phyloP scores from a whole-genome alignment of 2,329 filamentous ascomycete species.

The Aspergillus vadensis region DNA sequence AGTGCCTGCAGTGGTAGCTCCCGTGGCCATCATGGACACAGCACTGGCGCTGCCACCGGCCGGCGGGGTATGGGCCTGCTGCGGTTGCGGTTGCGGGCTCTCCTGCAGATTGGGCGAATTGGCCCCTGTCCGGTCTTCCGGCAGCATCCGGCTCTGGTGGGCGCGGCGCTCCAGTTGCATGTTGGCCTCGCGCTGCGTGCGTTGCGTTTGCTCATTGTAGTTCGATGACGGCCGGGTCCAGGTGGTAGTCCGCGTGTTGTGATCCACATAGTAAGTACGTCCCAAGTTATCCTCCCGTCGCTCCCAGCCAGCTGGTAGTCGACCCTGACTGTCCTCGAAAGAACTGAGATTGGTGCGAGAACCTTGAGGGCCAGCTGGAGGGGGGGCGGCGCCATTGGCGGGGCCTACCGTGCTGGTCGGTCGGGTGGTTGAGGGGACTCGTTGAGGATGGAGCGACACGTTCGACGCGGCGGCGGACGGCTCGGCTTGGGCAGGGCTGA shows the following conservation, averaged over 20 bases:
- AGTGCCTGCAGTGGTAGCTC: slow-evolving; percentile 88
- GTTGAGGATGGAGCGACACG: slow-evolving; percentile 38
- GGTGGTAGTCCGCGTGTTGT: slow-evolving; percentile 94
- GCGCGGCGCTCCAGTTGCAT: slow-evolving; percentile 90
- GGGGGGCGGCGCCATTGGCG: slow-evolving; percentile 42
- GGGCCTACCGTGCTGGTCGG: slow-evolving; percentile 44
- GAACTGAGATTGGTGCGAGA: slow-evolving; percentile 71
- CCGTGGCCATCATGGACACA: slow-evolving; percentile 89
- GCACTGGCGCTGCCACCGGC: slow-evolving; percentile 54
- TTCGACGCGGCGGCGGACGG: slow-evolving; percentile 35
- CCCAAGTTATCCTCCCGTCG: slow-evolving; percentile 92
- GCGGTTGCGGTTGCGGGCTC: slow-evolving; percentile 22
- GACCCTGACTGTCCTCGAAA: slow-evolving; percentile 94
- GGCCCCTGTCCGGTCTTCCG: slow-evolving; percentile 90
- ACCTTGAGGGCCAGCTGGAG: slow-evolving; percentile 40
- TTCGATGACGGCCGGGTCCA: slow-evolving; percentile 88
- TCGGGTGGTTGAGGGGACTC: slow-evolving; percentile 37
- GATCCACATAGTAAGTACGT: slow-evolving; percentile 96
- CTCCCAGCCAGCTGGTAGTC: slow-evolving; percentile 92
- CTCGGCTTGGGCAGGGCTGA: slow-evolving; percentile 32
- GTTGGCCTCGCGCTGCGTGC: slow-evolving; percentile 80
- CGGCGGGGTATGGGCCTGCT: slow-evolving; percentile 50
- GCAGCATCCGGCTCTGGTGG: slow-evolving; percentile 93
- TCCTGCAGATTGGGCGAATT: slow-evolving; percentile 79
- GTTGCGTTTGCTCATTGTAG: slow-evolving; percentile 73